These are phyloP conservation scores for Coemansia sp. DNA, from an alignment of 192 early-diverging fungal genomes.

Conservation along the genomic window DNA sequence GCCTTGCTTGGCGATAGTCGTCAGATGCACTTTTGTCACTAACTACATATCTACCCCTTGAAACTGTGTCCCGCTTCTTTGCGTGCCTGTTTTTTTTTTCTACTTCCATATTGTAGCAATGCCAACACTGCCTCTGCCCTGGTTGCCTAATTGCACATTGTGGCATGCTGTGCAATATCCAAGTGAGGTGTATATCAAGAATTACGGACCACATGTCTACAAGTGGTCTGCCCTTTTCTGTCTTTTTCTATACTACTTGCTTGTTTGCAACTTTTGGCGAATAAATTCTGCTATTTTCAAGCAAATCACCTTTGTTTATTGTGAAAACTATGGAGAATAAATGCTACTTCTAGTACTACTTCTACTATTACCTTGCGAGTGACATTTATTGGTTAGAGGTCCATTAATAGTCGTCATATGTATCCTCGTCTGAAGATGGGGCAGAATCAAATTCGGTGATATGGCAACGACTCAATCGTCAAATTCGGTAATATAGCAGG, in stretches of 20 bases:
- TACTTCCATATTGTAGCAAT: constrained; percentile 58
- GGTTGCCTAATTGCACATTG: constrained; percentile 64
- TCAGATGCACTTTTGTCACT: constrained; percentile 27
- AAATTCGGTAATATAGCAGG: too few species aligned
- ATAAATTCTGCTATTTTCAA: not conserved
- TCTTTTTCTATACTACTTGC: not conserved
- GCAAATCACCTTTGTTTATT: not conserved
- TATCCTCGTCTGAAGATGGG: not conserved
- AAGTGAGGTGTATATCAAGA: not conserved
- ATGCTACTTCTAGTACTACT: too few species aligned
- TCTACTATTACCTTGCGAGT: too few species aligned
- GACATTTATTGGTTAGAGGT: too few species aligned
- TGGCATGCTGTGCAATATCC: not conserved
- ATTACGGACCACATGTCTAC: not conserved
- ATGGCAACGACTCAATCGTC: too few species aligned
- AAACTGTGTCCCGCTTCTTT: not conserved
- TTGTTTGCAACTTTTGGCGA: not conserved
- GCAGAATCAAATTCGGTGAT: too few species aligned
- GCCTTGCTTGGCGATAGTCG: constrained; percentile 59
- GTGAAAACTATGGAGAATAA: not conserved
- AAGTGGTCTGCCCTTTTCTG: not conserved
- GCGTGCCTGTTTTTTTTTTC: not conserved
- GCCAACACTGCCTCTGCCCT: constrained; percentile 80
- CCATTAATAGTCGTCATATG: not conserved
- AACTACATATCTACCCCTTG: constrained; percentile 14